Evolutionary conservation across 257 asterid species (phyloP), one percentile per base, ranked within the genome.

Genomic region (Primulina tabacum): DNA sequence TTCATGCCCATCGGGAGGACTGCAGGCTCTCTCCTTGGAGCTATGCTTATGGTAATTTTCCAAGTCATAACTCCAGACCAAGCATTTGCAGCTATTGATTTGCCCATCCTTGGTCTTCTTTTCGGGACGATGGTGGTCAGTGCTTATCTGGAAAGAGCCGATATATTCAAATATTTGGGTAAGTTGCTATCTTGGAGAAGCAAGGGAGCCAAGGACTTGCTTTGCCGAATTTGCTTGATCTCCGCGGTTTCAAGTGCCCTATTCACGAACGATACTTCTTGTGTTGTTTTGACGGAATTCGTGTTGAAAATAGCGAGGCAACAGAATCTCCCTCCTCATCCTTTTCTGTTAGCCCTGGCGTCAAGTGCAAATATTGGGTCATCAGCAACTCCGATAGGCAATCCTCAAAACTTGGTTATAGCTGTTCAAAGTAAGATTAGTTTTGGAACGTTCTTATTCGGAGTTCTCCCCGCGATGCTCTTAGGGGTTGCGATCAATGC

Each of bases 101-200:
- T 93, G 18, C 97, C 95, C 16, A 93, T 93, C 65, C 88, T 93
- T 1, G 97, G 99, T 1, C 84, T 93, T 29, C 86, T 93, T 8
- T 93, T 90, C 30, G 99, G 99, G 24, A 93, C 99, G 6, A 93
- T 93, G 97, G 96, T 93, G 9, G 99, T 93, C 7, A 90, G 97
- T 53, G 81, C 87, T 24, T 93, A 90, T 70, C 90, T 93, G 1
- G 99, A 93, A 80, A 70, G 87, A 64, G 97, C 97, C 2, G 99
- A 93, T 62, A 86, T 90, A 92, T 90, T 93, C 73, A 82, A 85
- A 67, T 93, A 93, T 75, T 75, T 93, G 7, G 96, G 97, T 57
- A 86, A 89, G 60, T 65, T 93, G 70, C 82, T 93, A 2, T 68
- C 96, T 0, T 93, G 92, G 95, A 86, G 73, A 73, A 90, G 91